Base-by-base conservation (phyloP, 1,284 basidiomycete species). In the Singerocomus rubriflavus region DNA sequence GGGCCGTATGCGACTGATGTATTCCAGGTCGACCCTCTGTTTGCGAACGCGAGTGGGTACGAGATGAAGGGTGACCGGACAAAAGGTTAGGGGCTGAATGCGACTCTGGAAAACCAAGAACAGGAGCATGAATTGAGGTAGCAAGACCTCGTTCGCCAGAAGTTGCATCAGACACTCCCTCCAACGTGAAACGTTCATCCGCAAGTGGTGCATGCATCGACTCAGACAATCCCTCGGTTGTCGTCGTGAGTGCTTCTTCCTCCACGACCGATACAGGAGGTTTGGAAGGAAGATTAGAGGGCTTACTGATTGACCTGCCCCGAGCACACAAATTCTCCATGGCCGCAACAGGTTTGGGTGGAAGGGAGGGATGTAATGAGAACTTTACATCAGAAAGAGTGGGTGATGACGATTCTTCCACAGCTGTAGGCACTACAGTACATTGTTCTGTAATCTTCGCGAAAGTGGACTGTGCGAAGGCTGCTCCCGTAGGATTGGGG, bases 41-140 rank as follows among this genome's bases (percentile, higher is more conserved):
- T 42, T 79, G 78, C 25, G 81, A 74, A 25, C 82, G 77, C 13
- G 66, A 71, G 54, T 84, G 81, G 25, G 50, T 38, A 30, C 32
- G 65, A 12, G 68, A 45, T 3, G 48, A 32, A 42, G 52, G 5
- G 6, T 51, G 43, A 30, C 34, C 21, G 5, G 54, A 50, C n/a
- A 61, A 30, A 37, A 58, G 53, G 34, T 49, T 67, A 32, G 62
- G 58, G 21, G 61, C 57, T 4, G 65, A 64, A 57, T 65, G 47
- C 56, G 73, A 55, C 56, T 63, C 54, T 54, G 59, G 55, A 6
- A 67, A 60, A 21, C 60, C 58, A 29, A 66, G 59, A 38, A 68
- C 59, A 21, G 76, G 74, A 2, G 80, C 78, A 55, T 81, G 77
- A 5, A 81, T 79, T 2, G 79, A 79, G 12, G 70, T 66, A 21